These are phyloP conservation scores for Anthracocystis setariae DNA, from an alignment of 1,284 basidiomycete genomes.

Conservation along the genomic window DNA sequence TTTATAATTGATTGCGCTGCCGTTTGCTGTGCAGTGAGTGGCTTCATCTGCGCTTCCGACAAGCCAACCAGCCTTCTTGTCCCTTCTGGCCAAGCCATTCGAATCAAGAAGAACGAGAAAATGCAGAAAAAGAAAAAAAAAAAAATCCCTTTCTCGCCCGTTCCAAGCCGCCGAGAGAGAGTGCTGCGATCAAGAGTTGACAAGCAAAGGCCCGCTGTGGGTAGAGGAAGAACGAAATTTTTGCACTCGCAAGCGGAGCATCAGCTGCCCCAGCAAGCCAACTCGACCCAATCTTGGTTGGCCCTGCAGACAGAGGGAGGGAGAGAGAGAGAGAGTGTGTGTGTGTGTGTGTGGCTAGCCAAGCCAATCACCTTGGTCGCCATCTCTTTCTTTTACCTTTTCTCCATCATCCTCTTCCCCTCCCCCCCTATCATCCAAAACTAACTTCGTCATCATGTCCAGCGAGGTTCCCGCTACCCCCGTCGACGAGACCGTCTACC, in stretches of 20 bases:
- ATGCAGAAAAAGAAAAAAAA: constrained; percentile 1
- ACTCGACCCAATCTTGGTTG: not conserved
- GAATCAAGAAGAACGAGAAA: constrained; percentile 16
- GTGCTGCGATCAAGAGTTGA: too few relatives aligned
- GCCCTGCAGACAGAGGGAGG: not conserved
- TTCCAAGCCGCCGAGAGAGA: constrained; percentile 4
- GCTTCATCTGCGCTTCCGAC: not conserved
- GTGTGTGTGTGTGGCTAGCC: constrained; percentile 3
- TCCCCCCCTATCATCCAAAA: constrained; percentile 28
- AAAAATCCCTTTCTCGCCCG: constrained; percentile 26
- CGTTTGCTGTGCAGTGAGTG: too few relatives aligned
- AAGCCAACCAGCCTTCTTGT: constrained; percentile 12
- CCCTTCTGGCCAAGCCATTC: too few relatives aligned
- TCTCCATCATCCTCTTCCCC: constrained; percentile 38
- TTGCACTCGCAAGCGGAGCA: constrained; percentile 1
- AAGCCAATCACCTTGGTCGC: constrained; percentile 17
- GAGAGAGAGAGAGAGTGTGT: constrained; percentile 1
- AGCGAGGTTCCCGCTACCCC: constrained; percentile 65
- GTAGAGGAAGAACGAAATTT: constrained; percentile 10
- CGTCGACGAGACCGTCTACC: constrained; percentile 82
- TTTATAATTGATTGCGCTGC: too few relatives aligned
- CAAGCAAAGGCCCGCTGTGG: too few relatives aligned
- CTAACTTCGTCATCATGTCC: constrained; percentile 63
- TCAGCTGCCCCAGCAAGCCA: too few relatives aligned
- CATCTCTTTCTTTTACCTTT: constrained; percentile 24